Evolutionary conservation across 2,329 filamentous ascomycete genomes (phyloP).

Genomic region (Cordyceps militaris): DNA sequence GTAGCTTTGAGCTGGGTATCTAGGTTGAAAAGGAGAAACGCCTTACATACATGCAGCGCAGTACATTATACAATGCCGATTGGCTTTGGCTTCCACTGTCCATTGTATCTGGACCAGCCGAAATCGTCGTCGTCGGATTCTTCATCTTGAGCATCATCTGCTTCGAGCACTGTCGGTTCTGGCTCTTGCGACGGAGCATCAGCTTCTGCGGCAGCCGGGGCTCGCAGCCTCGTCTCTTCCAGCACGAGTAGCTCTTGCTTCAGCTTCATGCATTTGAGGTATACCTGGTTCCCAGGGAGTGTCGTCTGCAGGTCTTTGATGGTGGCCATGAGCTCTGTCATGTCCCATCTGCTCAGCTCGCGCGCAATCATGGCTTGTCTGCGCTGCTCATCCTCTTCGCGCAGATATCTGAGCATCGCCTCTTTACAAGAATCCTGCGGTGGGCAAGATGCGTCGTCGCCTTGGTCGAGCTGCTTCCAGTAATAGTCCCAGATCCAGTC

Average conservation of each 20-base stretch:
- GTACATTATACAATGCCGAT: slow-evolving; percentile 44
- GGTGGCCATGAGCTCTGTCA: slow-evolving; percentile 28
- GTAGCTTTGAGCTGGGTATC: slow-evolving; percentile 5
- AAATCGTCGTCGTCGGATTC: slow-evolving; percentile 16
- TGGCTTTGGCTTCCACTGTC: slow-evolving; percentile 50
- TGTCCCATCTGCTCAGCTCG: slow-evolving; percentile 30
- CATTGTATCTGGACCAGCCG: slow-evolving; percentile 44
- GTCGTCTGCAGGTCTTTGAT: slow-evolving; percentile 33
- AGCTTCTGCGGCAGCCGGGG: slow-evolving; percentile 8
- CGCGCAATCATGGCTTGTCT: slow-evolving; percentile 21
- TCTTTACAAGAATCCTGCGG: slow-evolving; percentile 25
- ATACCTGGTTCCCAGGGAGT: slow-evolving; percentile 35
- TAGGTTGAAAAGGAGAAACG: background rate
- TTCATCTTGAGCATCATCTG: slow-evolving; percentile 12
- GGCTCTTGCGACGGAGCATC: slow-evolving; percentile 6
- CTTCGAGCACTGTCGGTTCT: slow-evolving; percentile 11
- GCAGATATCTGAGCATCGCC: slow-evolving; percentile 33
- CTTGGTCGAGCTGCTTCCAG: slow-evolving; percentile 52
- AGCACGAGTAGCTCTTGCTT: slow-evolving; percentile 33
- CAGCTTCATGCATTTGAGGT: slow-evolving; percentile 39
- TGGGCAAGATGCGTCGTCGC: slow-evolving; percentile 4
- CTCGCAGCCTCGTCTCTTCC: slow-evolving; percentile 12
- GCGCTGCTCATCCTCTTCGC: slow-evolving; percentile 25
- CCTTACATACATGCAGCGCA: background rate
- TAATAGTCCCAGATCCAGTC: slow-evolving; percentile 87